Conservation (phyloP, 192 early-diverging fungal species). For the Lunasporangiospora selenospora region DNA sequence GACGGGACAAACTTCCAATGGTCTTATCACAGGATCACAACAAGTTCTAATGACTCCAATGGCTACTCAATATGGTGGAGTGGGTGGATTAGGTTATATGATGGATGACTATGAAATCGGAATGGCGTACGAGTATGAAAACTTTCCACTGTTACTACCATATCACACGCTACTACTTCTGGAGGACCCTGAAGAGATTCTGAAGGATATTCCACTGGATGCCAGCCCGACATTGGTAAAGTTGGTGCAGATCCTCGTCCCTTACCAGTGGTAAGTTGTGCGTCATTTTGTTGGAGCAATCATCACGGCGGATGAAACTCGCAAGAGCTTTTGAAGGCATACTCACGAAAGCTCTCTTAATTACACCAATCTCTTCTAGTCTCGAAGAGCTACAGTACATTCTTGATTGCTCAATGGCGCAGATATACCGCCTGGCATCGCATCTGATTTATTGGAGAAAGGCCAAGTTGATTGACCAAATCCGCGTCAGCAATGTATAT, state of each 20-base stretch:
- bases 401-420: constrained; percentile 93
- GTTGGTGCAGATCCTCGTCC: constrained; percentile 86
- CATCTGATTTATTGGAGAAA: constrained; percentile 95
- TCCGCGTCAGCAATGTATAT: constrained; percentile 80
- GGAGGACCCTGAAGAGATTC: constrained; percentile 82
- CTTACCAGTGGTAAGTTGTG: constrained; percentile 71
- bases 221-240: constrained; percentile 87
- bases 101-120: constrained; percentile 46
- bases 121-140: constrained; percentile 65
- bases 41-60: constrained; percentile 38
- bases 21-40: constrained; percentile 15
- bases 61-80: constrained; percentile 22
- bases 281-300: too few relatives aligned
- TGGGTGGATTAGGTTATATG: constrained; percentile 27
- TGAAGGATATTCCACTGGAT: constrained; percentile 81
- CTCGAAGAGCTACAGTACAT: constrained; percentile 82
- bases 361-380: constrained; percentile 44
- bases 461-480: constrained; percentile 88
- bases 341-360: too few relatives aligned
- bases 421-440: constrained; percentile 87
- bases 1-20: constrained; percentile 2
- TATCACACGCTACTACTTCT: constrained; percentile 87
- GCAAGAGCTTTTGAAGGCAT: too few relatives aligned
- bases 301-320: constrained; percentile 37
- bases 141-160: constrained; percentile 80